Base-by-base conservation (phyloP, 176 grass and related monocot genomes). In the Musa schizocarpa region DNA sequence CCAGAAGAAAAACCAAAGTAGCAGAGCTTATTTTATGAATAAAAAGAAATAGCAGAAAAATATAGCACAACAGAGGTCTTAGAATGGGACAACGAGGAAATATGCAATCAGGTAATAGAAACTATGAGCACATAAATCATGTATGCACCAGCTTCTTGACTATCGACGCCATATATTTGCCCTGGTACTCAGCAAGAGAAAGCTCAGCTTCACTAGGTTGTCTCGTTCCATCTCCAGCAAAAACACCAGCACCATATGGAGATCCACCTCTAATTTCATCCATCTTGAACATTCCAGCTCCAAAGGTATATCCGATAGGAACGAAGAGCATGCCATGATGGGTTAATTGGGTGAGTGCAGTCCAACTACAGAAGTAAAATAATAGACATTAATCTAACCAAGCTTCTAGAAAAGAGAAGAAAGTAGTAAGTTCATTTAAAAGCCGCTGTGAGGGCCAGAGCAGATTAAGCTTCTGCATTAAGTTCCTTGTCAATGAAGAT, bases 211-310 rank as follows among this genome's bases (percentile, higher is more conserved):
- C 57, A 6, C 57, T 62, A 9, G 57, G 17, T 62, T 62, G 57
- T 62, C 57, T 62, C 1, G 57, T 62, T 19, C 57, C 57, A 21
- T 62, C 57, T 8, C 57, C 57, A 9, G 57, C 57, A 20, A 62
- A 62, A 62, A 62, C 57, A 6, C 57, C 57, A 62, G 57, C 57
- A n/a, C 57, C 57, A 62, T 62, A 62, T 62, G 57, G 57, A 62
- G 57, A 62, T 19, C 57, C 57, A 62, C 57, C 57, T 62, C 57
- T 62, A 9, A 62, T 62, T n/a, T 62, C 57, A n/a, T 62, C 57
- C 57, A 62, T 62, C 17, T 62, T 62, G 57, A 62, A 62, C 57
- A 62, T 62, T 17, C 57, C 57, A 62, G 57, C 57, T 62, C 57
- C 57, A 62, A 62, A 62, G 57, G 57, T 62, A n/a, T 62, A 62